These are phyloP conservation scores for Bolboschoenoplectus hybrid DNA, from an alignment of 202 grass and related monocot species.

Conservation along the genomic window DNA sequence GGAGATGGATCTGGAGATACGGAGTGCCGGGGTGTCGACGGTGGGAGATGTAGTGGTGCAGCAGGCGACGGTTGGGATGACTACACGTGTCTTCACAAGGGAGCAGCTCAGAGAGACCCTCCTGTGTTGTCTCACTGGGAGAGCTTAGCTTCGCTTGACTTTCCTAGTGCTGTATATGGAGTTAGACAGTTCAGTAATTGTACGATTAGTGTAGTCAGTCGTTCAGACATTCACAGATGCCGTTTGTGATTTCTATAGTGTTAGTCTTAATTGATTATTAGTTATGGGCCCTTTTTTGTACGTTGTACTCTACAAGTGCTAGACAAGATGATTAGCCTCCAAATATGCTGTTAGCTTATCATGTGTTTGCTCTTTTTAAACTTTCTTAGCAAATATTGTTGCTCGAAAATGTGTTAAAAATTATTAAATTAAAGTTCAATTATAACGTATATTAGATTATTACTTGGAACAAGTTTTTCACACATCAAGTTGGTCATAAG, in stretches of 20 bases:
- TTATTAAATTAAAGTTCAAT: too few species aligned
- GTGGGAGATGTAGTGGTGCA: slow-evolving; percentile 36
- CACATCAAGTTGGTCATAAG: too few species aligned
- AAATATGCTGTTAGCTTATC: neutral
- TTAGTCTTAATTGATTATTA: too few species aligned
- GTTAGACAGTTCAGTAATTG: too few species aligned
- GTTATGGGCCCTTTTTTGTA: neutral
- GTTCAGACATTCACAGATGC: neutral
- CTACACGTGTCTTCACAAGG: neutral
- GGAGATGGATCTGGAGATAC: slow-evolving; percentile 42
- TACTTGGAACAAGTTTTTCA: too few species aligned
- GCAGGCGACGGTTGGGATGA: slow-evolving; percentile 33
- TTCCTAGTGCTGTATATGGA: too few species aligned
- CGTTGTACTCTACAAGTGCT: neutral
- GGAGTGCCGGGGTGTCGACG: slow-evolving; percentile 30
- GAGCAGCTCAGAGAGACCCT: slow-evolving; percentile 33
- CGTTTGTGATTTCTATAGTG: too few species aligned
- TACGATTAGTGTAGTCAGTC: neutral
- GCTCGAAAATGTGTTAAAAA: too few species aligned
- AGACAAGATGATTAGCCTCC: neutral
- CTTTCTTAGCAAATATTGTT: neutral
- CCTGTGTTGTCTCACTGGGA: neutral
- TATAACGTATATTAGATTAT: too few species aligned
- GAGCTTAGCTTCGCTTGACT: neutral
- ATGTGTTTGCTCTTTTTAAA: neutral